A percentile compares a stretch with the other conserved stretches of the same genome.
Evolutionary conservation across 176 grass and related monocot species (phyloP).

Genomic region (Thalia dealbata): DNA sequence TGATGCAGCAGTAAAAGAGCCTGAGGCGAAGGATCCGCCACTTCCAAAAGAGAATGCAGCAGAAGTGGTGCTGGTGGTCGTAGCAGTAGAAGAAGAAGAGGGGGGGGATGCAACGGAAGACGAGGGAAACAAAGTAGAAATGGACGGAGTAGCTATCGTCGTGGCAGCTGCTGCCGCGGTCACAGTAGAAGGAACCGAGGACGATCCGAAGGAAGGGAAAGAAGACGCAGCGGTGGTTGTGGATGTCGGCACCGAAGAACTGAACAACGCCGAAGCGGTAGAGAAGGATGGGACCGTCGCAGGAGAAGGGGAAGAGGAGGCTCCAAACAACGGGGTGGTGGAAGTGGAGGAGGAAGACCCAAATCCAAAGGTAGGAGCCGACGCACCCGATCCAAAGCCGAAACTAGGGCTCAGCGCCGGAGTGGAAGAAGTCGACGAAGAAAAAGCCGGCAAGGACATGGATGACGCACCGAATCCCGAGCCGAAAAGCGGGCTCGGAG

Average conservation of each 20-base stretch:
- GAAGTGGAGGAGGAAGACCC: conserved; percentile 4
- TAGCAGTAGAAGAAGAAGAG: conserved; percentile 32
- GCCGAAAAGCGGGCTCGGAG: conserved; percentile 5
- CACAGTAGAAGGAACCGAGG: conserved; percentile 3
- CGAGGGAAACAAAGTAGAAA: conserved; percentile 21
- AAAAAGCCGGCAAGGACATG: background rate
- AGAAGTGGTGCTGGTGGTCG: conserved; percentile 9
- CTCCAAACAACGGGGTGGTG: conserved; percentile 1
- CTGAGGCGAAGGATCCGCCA: conserved; percentile 27
- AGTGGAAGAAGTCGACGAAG: background rate
- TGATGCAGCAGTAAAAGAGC: conserved; percentile 17
- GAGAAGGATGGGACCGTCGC: background rate
- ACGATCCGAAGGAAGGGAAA: conserved; percentile 21
- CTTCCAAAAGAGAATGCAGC: conserved; percentile 11
- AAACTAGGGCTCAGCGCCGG: background rate
- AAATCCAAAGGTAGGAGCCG: conserved; percentile 33
- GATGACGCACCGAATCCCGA: background rate
- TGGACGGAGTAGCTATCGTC: conserved; percentile 24
- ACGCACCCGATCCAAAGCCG: background rate
- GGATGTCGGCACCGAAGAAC: conserved; percentile 27
- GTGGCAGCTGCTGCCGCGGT: background rate
- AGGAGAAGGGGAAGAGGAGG: background rate
- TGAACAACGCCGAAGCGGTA: conserved; percentile 8
- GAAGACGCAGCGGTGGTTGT: conserved; percentile 23
- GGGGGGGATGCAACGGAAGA: conserved; percentile 18